Evolutionary conservation across 1,139 yeast species (phyloP), one percentile per base, ranked within the genome.

Genomic region (Kluyveromyces sp.): DNA sequence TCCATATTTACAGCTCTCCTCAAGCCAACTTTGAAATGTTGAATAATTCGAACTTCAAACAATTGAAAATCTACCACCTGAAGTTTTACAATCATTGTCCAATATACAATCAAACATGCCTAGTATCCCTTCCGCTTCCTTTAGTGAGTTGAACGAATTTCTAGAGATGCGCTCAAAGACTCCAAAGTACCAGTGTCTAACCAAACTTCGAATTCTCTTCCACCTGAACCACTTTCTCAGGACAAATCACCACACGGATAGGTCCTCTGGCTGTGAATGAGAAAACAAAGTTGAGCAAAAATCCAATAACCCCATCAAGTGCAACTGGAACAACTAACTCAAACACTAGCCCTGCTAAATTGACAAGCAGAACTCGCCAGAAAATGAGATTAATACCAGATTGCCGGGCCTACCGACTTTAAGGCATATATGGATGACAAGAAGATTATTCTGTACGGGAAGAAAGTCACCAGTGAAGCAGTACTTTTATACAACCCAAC

Each of bases 61-160:
- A 50, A 26, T 27, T 51, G 42, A 51, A 50, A 51, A 49, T 25
- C 25, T 55, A 10, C 54, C 58, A 5, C 49, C 55, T 8, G 60
- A 56, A n/a, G 36, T 56, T 31, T 45, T 57, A 25, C 57, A 55
- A 26, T 50, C 47, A 25, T 43, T 56, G 31, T 46, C 50, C 10
- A 53, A 47, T 38, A 43, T 54, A 21, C 54, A 51, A 36, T 45
- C 48, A 4, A 51, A 49, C 15, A 26, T 41, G 26, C 43, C 43
- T 4, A 27, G 21, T 21, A 7, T 41, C 25, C 26, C 43, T 15
- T 41, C 43, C 4, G 38, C 32, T 7, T 34, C 38, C 8, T 41
- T 41, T 27, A 25, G 39, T 7, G 43, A 41, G 25, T 34, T 41
- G 27, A 41, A 41, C 28, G 43, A 41, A 15, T 27, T 41, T 6